Conservation (phyloP, 176 grass and related monocot species). For the Themeda triandra region DNA sequence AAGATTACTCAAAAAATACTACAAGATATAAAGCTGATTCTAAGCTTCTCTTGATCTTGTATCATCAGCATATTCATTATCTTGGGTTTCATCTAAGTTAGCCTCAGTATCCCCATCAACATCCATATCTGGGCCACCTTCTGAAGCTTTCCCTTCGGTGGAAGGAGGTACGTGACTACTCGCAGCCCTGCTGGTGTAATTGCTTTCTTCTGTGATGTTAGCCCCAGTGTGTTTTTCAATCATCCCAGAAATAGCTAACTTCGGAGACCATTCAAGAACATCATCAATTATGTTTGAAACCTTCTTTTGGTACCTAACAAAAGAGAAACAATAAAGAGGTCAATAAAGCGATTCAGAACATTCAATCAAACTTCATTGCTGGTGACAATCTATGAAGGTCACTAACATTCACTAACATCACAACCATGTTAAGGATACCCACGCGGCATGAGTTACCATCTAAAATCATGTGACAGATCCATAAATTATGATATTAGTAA, state of each 20-base stretch:
- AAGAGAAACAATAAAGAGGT: slow-evolving; percentile 18
- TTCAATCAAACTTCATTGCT: slow-evolving; percentile 13
- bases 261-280: slow-evolving; percentile 98
- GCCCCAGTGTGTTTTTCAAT: slow-evolving; percentile 69
- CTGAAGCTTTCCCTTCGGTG: slow-evolving; percentile 38
- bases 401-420: background rate
- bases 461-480: background rate
- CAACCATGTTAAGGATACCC: background rate
- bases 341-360: slow-evolving; percentile 6
- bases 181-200: slow-evolving; percentile 20
- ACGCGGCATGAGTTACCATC: background rate
- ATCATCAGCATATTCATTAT: slow-evolving; percentile 41
- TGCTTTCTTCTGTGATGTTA: slow-evolving; percentile 54
- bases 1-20: slow-evolving; percentile 1
- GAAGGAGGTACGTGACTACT: slow-evolving; percentile 32
- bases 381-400: background rate
- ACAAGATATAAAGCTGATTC: slow-evolving; percentile 2
- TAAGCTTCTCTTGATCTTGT: slow-evolving; percentile 33
- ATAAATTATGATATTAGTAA: background rate
- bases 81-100: slow-evolving; percentile 37
- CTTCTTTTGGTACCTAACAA: slow-evolving; percentile 93
- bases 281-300: slow-evolving; percentile 99
- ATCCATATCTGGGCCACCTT: slow-evolving; percentile 32
- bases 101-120: slow-evolving; percentile 28
- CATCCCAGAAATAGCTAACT: slow-evolving; percentile 90